Conservation (phyloP, 2,329 filamentous ascomycete species). For the Nothophoma quercina region DNA sequence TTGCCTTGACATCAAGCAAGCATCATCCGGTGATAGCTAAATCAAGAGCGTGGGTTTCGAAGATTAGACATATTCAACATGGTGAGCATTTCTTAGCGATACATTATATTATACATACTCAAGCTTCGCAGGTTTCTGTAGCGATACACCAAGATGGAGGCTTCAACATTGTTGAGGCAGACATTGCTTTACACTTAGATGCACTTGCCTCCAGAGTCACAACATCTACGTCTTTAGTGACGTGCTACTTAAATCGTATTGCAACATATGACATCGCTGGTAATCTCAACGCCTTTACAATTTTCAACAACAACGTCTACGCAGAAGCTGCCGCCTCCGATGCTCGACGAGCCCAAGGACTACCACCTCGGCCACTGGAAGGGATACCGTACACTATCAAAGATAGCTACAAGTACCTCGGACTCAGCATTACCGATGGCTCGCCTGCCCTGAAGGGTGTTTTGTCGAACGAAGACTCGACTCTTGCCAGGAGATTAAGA, state of each 20-base stretch:
- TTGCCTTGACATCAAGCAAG: background rate
- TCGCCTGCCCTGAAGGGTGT: slow-evolving; percentile 63
- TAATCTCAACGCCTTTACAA: slow-evolving; percentile 57
- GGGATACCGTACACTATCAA: slow-evolving; percentile 67
- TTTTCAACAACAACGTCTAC: slow-evolving; percentile 57
- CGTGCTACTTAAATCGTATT: slow-evolving; percentile 58
- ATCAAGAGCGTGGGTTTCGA: too few relatives aligned
- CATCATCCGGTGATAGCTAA: background rate
- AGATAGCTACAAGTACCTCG: slow-evolving; percentile 63
- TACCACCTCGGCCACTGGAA: slow-evolving; percentile 54
- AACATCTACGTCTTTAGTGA: slow-evolving; percentile 57
- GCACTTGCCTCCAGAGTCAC: slow-evolving; percentile 52
- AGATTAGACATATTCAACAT: slow-evolving; percentile 7
- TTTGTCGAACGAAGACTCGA: slow-evolving; percentile 61
- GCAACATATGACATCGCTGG: slow-evolving; percentile 55
- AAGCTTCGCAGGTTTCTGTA: background rate
- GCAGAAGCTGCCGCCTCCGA: slow-evolving; percentile 59
- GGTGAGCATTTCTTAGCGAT: background rate
- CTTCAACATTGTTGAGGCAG: slow-evolving; percentile 56
- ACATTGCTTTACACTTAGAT: slow-evolving; percentile 54
- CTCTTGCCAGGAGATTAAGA: slow-evolving; percentile 57
- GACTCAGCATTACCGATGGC: slow-evolving; percentile 62
- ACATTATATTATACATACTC: background rate
- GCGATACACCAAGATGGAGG: background rate
- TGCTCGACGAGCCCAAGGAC: slow-evolving; percentile 51